Percentiles rank a stretch among this genome's conserved stretches.
phyloP scores from a whole-genome alignment of 1,139 yeast species.

The Sugiyamaella neomexicana region DNA sequence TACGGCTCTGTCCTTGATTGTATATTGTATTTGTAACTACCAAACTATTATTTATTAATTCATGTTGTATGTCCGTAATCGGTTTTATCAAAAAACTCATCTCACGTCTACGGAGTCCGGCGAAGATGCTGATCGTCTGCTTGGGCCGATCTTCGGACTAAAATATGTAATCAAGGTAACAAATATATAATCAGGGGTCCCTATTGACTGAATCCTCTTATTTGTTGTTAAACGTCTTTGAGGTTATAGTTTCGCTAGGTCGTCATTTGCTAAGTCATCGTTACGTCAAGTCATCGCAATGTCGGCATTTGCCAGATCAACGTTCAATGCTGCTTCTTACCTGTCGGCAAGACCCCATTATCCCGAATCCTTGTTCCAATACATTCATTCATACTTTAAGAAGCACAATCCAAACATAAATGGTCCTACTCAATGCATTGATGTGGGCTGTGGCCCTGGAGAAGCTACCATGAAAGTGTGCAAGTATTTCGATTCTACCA shows the following conservation, averaged over 20 bases:
- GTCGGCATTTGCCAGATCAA: slow-evolving; percentile 60
- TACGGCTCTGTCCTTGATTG: background rate
- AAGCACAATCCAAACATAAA: slow-evolving; percentile 33
- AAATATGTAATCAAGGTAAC: too few species aligned
- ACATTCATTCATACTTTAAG: slow-evolving; percentile 22
- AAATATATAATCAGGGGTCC: background rate
- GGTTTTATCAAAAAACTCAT: background rate
- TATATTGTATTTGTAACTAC: slow-evolving; percentile 1
- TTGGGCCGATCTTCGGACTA: too few species aligned
- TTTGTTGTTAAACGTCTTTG: too few species aligned
- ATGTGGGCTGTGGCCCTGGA: slow-evolving; percentile 87
- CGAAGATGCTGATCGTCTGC: too few species aligned
- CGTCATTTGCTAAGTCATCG: too few species aligned
- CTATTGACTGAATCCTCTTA: too few species aligned
- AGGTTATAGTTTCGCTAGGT: too few species aligned
- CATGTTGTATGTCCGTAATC: background rate
- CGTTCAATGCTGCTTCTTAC: slow-evolving; percentile 61
- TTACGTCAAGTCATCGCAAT: too few species aligned
- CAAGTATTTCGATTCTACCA: slow-evolving; percentile 48
- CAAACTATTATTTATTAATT: background rate
- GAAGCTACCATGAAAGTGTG: slow-evolving; percentile 63
- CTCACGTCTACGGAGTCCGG: background rate
- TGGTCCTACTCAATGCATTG: slow-evolving; percentile 41
- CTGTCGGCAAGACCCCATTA: slow-evolving; percentile 62
- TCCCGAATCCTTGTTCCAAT: slow-evolving; percentile 24